Evolutionary conservation across 2,329 filamentous ascomycete species (phyloP).

Genomic region (Fusarium bactridioides): DNA sequence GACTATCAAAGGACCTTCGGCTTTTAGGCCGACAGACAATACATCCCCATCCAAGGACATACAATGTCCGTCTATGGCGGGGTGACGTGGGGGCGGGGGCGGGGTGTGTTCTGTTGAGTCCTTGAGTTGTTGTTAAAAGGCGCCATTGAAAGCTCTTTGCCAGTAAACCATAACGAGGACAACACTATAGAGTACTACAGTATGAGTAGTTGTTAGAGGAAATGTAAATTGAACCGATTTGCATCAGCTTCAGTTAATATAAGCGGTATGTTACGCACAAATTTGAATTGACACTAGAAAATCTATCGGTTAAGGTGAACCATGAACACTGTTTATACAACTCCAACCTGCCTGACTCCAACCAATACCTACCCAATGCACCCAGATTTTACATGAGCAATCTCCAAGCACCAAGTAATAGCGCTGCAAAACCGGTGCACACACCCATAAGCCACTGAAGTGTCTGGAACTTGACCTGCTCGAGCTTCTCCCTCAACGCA

Average conservation of each 20-base stretch:
- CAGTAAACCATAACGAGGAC: not conserved
- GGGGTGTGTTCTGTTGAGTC: not conserved
- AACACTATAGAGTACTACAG: not conserved
- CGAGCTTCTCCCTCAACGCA: conserved; percentile 86
- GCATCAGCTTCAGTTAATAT: not conserved
- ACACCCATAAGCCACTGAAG: conserved; percentile 97
- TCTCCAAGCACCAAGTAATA: conserved; percentile 75
- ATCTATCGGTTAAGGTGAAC: conserved; percentile 35
- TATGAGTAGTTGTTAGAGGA: not conserved
- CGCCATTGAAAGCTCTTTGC: not conserved
- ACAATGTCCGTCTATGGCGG: not conserved
- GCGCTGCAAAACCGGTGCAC: conserved; percentile 71
- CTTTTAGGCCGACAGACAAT: conserved; percentile 12
- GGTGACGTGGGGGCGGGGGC: conserved; percentile 24
- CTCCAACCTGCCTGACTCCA: not conserved
- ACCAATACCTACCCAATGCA: not conserved
- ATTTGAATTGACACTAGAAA: conserved; percentile 30
- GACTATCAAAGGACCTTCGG: not conserved
- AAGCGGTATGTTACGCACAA: not conserved
- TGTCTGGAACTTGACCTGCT: conserved; percentile 97
- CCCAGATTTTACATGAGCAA: conserved; percentile 64
- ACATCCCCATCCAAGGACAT: not conserved
- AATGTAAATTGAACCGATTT: not conserved
- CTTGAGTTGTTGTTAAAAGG: conserved; percentile 1
- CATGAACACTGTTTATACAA: conserved; percentile 14